These are phyloP conservation scores for Paramecium tetraurelia DNA, from an alignment of 73 alveolate genomes.

Conservation along the genomic window DNA sequence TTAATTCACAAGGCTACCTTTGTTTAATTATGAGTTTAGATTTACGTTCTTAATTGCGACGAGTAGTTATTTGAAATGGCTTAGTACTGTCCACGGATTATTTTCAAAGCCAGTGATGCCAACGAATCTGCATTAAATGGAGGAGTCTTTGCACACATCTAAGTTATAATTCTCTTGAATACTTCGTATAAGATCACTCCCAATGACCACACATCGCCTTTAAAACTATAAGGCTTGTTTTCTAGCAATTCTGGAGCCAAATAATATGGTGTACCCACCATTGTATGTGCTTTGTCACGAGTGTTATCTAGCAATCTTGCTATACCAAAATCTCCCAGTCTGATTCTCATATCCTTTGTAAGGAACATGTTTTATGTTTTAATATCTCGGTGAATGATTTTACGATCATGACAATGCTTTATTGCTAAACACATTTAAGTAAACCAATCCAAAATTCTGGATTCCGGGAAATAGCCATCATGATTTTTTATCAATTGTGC, in stretches of 20 bases:
- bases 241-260: slow-evolving; percentile 92
- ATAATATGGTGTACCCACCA: slow-evolving; percentile 98
- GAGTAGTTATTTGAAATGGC: slow-evolving; percentile 75
- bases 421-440: slow-evolving; percentile 79
- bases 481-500: slow-evolving; percentile 60
- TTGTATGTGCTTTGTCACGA: slow-evolving; percentile 85
- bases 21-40: not conserved
- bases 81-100: slow-evolving; percentile 75
- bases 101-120: slow-evolving; percentile 81
- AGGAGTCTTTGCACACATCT: slow-evolving; percentile 84
- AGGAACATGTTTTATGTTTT: slow-evolving; percentile 92
- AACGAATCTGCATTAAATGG: slow-evolving; percentile 90
- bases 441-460: slow-evolving; percentile 85
- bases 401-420: slow-evolving; percentile 91
- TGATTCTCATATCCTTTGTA: slow-evolving; percentile 89
- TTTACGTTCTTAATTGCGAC: slow-evolving; percentile 64
- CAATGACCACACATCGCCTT: slow-evolving; percentile 85
- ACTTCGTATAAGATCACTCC: slow-evolving; percentile 86
- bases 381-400: slow-evolving; percentile 93
- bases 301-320: slow-evolving; percentile 90
- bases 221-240: slow-evolving; percentile 76
- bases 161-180: not conserved
- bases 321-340: slow-evolving; percentile 98
- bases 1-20: slow-evolving; percentile 62
- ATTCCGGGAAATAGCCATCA: slow-evolving; percentile 71